phyloP scores from a whole-genome alignment of 2,329 filamentous ascomycete genomes.

The Penicillium psychrosexuale region DNA sequence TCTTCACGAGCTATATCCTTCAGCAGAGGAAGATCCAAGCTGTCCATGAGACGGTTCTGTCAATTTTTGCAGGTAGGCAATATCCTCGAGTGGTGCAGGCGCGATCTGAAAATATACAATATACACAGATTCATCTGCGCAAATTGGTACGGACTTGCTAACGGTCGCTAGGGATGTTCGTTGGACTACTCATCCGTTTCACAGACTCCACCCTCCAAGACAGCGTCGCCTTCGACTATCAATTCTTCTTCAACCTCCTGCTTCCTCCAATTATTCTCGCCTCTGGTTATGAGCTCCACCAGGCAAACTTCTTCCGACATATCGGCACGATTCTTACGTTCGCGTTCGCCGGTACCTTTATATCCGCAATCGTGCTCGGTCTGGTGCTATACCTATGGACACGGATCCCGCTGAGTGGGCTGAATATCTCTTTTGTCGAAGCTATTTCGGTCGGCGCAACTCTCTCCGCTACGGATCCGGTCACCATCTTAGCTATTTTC shows the following conservation, averaged over 20 bases:
- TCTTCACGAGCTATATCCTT: constrained; percentile 95
- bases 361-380: constrained; percentile 92
- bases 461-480: constrained; percentile 91
- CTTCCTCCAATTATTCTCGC: constrained; percentile 98
- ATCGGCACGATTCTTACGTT: constrained; percentile 97
- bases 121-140: background rate
- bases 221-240: constrained; percentile 94
- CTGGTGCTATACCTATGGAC: constrained; percentile 87
- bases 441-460: constrained; percentile 96
- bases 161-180: constrained; percentile 73
- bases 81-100: background rate
- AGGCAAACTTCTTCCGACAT: constrained; percentile 98
- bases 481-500: constrained; percentile 97
- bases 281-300: constrained; percentile 94
- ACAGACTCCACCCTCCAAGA: constrained; percentile 81
- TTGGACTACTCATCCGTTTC: constrained; percentile 82
- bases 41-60: constrained; percentile 95
- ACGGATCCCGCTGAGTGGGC: constrained; percentile 75
- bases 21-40: constrained; percentile 97
- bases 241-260: constrained; percentile 98
- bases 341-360: constrained; percentile 93
- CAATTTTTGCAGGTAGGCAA: constrained; percentile 81
- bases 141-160: background rate
- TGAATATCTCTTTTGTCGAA: constrained; percentile 88
- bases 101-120: background rate